phyloP scores from a whole-genome alignment of 202 grass and related monocot genomes.

The Cymbopogon flexuosus region DNA sequence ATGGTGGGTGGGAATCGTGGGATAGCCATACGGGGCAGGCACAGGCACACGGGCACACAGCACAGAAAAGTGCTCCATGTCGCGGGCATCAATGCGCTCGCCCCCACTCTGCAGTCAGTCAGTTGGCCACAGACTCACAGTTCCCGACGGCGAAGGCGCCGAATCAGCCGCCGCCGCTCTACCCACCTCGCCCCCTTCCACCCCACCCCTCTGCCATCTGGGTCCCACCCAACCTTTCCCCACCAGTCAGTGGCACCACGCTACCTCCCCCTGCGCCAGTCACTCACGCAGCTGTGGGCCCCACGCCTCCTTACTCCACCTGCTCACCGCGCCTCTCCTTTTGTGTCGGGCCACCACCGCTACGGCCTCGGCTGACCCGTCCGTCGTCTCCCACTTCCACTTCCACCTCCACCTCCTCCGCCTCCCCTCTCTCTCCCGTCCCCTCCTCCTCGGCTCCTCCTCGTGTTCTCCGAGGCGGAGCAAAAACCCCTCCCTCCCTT shows the following conservation, averaged over 20 bases:
- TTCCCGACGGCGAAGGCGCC: neutral
- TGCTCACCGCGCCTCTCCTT: neutral
- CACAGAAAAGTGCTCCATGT: neutral
- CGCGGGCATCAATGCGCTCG: neutral
- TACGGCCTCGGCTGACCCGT: neutral
- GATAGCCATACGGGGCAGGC: too few species aligned
- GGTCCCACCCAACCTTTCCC: neutral
- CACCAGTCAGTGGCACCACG: neutral
- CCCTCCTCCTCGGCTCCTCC: neutral
- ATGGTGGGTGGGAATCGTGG: too few species aligned
- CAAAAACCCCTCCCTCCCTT: neutral
- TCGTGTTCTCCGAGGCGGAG: conserved; percentile 23
- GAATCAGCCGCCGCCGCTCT: neutral
- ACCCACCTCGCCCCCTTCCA: neutral
- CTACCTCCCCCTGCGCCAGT: neutral
- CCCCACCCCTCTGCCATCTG: fast-evolving
- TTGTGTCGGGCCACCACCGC: neutral
- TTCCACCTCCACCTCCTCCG: neutral
- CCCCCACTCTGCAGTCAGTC: neutral
- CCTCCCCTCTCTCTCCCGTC: neutral
- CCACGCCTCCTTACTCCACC: neutral
- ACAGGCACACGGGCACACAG: too few species aligned
- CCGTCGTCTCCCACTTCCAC: neutral
- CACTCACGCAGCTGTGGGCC: neutral
- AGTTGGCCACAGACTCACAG: neutral